Evolutionary conservation across 306 rosid genomes (phyloP).

Genomic region (Cucumis sativus): Cucumber_9930_V3 NC_026655.2:31465001-31465500

Average conservation of each 20-base stretch:
- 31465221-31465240: conserved; percentile 88
- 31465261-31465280: conserved; percentile 73
- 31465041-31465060: conserved; percentile 6
- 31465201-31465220: conserved; percentile 2
- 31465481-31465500: neutral
- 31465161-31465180: neutral
- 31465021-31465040: conserved; percentile 21
- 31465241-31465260: conserved; percentile 62
- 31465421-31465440: conserved; percentile 16
- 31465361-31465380: conserved; percentile 89
- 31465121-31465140: conserved; percentile 69
- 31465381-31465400: conserved; percentile 41
- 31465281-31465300: conserved; percentile 92
- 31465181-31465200: no score
- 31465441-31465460: neutral
- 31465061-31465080: neutral
- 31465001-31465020: conserved; percentile 19
- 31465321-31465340: conserved; percentile 62
- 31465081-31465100: conserved; percentile 23
- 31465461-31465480: neutral
- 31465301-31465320: conserved; percentile 92
- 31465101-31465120: conserved; percentile 92
- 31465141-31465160: conserved; percentile 42
- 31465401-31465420: conserved; percentile 43
- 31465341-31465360: conserved; percentile 67